These are phyloP conservation scores for Epithemia pelagica DNA, from an alignment of 108 stramenopile genomes.

Conservation along the genomic window DNA sequence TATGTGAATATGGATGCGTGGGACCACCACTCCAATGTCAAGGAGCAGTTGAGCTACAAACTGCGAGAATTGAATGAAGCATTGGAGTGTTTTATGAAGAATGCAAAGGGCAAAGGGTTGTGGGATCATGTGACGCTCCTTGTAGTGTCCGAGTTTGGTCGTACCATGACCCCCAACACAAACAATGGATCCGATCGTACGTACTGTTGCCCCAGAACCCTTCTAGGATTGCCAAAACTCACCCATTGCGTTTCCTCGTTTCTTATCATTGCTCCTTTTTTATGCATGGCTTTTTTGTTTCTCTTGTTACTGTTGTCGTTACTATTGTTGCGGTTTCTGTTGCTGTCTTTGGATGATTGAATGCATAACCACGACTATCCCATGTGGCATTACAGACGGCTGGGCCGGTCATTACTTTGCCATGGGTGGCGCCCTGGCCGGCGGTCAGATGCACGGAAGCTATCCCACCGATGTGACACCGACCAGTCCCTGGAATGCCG, in stretches of 20 bases:
- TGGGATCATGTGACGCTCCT: conserved; percentile 35
- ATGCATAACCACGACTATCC: no score
- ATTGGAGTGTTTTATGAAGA: conserved; percentile 20
- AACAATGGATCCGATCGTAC: conserved; percentile 46
- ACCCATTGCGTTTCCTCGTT: not conserved
- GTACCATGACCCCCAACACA: conserved; percentile 29
- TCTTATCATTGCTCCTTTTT: not conserved
- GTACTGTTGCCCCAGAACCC: no score
- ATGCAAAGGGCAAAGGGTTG: conserved; percentile 26
- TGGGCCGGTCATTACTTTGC: conserved; percentile 52
- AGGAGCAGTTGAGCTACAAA: conserved; percentile 3
- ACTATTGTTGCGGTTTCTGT: not conserved
- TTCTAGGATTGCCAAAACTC: no score
- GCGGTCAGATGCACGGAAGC: conserved; percentile 41
- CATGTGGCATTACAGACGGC: no score
- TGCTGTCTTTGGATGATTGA: not conserved
- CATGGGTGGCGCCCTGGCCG: conserved; percentile 39
- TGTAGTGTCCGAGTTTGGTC: conserved; percentile 31
- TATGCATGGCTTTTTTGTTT: not conserved
- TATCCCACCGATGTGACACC: conserved; percentile 44
- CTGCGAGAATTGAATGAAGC: conserved; percentile 24
- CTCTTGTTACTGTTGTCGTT: not conserved
- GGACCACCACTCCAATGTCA: conserved; percentile 45
- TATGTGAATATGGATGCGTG: conserved; percentile 47
- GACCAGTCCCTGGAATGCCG: conserved; percentile 26